Conservation (phyloP, 148 eudicot genomes). For the Linanthus parryae region DNA sequence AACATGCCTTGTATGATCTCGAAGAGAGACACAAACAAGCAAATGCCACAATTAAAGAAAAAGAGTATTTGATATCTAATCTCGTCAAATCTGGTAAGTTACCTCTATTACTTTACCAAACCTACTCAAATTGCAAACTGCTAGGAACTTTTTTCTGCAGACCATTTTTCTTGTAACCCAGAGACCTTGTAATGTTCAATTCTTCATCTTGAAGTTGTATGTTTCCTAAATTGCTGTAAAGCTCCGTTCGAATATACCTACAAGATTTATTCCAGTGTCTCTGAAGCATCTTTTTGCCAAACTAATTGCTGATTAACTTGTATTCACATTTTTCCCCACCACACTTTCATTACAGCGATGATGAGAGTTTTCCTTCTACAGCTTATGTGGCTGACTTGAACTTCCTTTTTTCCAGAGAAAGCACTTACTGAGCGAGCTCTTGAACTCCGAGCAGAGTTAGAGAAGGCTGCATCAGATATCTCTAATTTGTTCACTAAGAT, state of each 20-base stretch:
- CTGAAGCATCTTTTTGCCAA: too few relatives aligned
- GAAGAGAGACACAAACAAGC: conserved; percentile 96
- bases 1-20: conserved; percentile 77
- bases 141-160: too few relatives aligned
- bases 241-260: too few relatives aligned
- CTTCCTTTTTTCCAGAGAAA: conserved; percentile 51
- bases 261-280: too few relatives aligned
- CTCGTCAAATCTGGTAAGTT: conserved; percentile 86
- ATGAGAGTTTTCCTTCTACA: neutral
- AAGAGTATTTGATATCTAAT: conserved; percentile 81
- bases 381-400: neutral
- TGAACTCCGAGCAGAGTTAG: conserved; percentile 86
- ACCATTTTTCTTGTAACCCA: too few relatives aligned
- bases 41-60: conserved; percentile 88
- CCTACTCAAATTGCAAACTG: neutral
- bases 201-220: too few relatives aligned
- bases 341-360: too few relatives aligned
- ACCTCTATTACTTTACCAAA: neutral
- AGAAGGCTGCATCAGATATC: conserved; percentile 87
- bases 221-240: too few relatives aligned
- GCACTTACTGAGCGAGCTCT: conserved; percentile 85
- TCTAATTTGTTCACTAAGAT: conserved; percentile 82
- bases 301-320: too few relatives aligned
- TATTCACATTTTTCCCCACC: too few relatives aligned
- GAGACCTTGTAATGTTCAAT: too few relatives aligned